phyloP scores from a whole-genome alignment of 306 rosid genomes.

The Cucurbita moschata region DNA sequence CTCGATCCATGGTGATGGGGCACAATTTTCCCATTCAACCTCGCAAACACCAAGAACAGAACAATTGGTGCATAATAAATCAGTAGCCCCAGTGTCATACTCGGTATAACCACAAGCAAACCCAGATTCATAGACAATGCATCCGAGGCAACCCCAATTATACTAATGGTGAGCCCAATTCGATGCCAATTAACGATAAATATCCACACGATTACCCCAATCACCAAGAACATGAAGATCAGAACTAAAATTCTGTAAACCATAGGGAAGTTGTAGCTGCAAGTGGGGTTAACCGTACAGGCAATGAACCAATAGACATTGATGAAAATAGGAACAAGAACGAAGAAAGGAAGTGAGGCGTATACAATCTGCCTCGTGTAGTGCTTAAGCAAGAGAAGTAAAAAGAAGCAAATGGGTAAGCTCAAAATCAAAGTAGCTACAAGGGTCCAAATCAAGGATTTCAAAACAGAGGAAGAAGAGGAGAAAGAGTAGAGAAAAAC shows the following conservation, averaged over 20 bases:
- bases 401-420: constrained; percentile 41
- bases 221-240: constrained; percentile 37
- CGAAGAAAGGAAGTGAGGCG: constrained; percentile 48
- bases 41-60: constrained; percentile 63
- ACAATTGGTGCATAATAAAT: constrained; percentile 58
- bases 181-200: constrained; percentile 70
- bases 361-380: constrained; percentile 78
- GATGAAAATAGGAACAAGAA: constrained; percentile 51
- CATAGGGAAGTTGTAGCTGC: constrained; percentile 50
- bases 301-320: constrained; percentile 88
- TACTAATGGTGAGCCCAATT: constrained; percentile 60
- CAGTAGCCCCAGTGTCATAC: constrained; percentile 40
- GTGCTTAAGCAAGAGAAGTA: constrained; percentile 55
- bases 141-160: constrained; percentile 63
- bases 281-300: constrained; percentile 46
- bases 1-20: constrained; percentile 10
- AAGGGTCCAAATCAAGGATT: constrained; percentile 58
- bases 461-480: constrained; percentile 21
- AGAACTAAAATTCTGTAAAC: constrained; percentile 48
- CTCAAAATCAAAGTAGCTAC: constrained; percentile 47
- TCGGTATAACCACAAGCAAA: constrained; percentile 49
- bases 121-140: constrained; percentile 59
- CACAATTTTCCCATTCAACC: constrained; percentile 52
- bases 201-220: constrained; percentile 69
- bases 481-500: constrained; percentile 1